These are phyloP conservation scores for Parafenestella ontariensis DNA, from an alignment of 2,329 filamentous ascomycete species.

Conservation along the genomic window DNA sequence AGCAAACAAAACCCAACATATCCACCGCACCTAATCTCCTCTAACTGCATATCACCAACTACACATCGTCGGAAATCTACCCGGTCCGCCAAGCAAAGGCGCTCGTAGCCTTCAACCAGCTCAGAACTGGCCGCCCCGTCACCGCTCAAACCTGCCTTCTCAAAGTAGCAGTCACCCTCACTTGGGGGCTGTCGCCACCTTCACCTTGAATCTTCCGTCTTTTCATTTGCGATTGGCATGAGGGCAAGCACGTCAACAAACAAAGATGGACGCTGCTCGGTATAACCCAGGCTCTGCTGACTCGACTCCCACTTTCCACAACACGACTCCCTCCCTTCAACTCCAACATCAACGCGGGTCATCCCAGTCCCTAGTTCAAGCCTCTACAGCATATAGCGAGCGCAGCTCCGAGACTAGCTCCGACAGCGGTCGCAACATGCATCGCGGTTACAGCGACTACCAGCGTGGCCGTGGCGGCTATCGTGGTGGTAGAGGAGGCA, in stretches of 20 bases:
- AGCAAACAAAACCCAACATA: slow-evolving; percentile 3
- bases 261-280: slow-evolving; percentile 5
- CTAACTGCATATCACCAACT: neutral
- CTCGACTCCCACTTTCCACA: slow-evolving; percentile 4
- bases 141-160: slow-evolving; percentile 8
- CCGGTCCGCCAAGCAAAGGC: neutral
- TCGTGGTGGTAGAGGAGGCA: slow-evolving; percentile 12
- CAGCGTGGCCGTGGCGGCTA: neutral
- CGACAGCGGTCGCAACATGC: slow-evolving; percentile 16
- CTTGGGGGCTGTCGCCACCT: neutral
- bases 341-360: neutral
- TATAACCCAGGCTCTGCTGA: neutral
- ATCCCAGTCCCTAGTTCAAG: neutral
- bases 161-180: slow-evolving; percentile 13
- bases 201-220: neutral
- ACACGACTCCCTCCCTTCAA: neutral
- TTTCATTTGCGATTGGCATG: neutral
- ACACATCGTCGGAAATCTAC: neutral
- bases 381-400: neutral
- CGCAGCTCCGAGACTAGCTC: slow-evolving; percentile 7
- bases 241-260: slow-evolving; percentile 9
- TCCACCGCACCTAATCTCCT: neutral
- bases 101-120: neutral
- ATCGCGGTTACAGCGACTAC: slow-evolving; percentile 1
- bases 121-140: neutral